Evolutionary conservation across 257 asterid genomes (phyloP), one percentile per base, ranked within the genome.

Genomic region (Nicotiana noctiflora): DNA sequence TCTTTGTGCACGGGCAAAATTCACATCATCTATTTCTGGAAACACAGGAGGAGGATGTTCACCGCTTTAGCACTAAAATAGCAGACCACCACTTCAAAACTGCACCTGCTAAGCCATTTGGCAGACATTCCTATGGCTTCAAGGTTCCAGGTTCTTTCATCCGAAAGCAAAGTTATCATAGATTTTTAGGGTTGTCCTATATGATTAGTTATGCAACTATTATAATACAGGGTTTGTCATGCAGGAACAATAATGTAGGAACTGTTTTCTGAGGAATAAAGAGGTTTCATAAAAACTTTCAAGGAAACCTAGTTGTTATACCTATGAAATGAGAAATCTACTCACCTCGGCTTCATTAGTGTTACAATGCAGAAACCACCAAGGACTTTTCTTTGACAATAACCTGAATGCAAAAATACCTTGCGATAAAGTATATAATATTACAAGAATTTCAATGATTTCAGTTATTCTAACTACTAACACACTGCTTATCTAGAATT

Each of bases 331-430:
- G 62, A 25, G 44, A 56, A 76, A 55, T 60, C 40, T 53, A 82
- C 91, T 75, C 59, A 90, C 94, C 96, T 92, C 81, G 81, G 85
- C 83, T 77, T 76, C 83, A 31, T 83, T 82, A 60, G 81, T 76
- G 81, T 85, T 89, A 55, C 83, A 85, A 81, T 93, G 98, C 84
- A 95, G 87, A 86, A 95, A 95, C 99, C 99, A 95, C 99, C 99
- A 95, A 2, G 99, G 99, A 66, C 98, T 91, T 46, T 44, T 84
- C 79, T 76, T 86, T 12, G 93, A 89, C 80, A 86, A 77, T 77
- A 95, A 83, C 86, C 99, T 95, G 89, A 56, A 74, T 12, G 15
- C 34, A 74, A 49, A 25, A 74, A 72, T 46, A 27, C 37, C 23
- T 12, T 40, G 40, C 3, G 19, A 70, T 70, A 21, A 70, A 40